These are phyloP conservation scores for Euphorbia schlechtendalii DNA, from an alignment of 441 rosid species.

Conservation along the genomic window DNA sequence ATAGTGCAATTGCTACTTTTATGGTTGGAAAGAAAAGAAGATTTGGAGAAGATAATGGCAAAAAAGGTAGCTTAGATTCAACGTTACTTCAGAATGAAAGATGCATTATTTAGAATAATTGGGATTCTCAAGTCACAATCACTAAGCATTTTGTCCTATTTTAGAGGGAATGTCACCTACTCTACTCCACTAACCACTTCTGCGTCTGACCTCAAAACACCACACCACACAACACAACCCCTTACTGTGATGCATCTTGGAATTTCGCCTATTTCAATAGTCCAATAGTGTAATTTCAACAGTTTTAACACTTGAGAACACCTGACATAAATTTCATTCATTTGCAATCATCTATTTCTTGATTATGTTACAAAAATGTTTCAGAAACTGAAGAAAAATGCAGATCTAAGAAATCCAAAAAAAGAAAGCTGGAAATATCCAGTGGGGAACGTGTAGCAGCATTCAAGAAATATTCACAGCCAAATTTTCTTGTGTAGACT, in stretches of 20 bases:
- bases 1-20: neutral
- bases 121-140: conserved; percentile 1
- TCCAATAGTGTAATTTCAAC: neutral
- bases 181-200: conserved; percentile 11
- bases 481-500: neutral
- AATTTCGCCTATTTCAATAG: neutral
- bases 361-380: conserved; percentile 9
- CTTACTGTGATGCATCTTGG: too few species aligned
- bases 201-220: too few species aligned
- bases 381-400: neutral
- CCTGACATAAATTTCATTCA: neutral
- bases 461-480: neutral
- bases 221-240: neutral
- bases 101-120: conserved; percentile 8
- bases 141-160: neutral
- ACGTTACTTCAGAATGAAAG: conserved; percentile 40
- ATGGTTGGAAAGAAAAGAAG: conserved; percentile 1
- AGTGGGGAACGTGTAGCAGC: neutral
- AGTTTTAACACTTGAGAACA: neutral
- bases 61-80: conserved; percentile 40
- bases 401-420: neutral
- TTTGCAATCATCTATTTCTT: neutral
- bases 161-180: conserved; percentile 14
- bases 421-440: neutral
- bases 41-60: conserved; percentile 14